A percentile compares a stretch with the other conserved stretches of the same genome.
These are phyloP conservation scores for Elsinoe arachidis DNA, from an alignment of 2,329 filamentous ascomycete genomes.

Conservation along the genomic window DNA sequence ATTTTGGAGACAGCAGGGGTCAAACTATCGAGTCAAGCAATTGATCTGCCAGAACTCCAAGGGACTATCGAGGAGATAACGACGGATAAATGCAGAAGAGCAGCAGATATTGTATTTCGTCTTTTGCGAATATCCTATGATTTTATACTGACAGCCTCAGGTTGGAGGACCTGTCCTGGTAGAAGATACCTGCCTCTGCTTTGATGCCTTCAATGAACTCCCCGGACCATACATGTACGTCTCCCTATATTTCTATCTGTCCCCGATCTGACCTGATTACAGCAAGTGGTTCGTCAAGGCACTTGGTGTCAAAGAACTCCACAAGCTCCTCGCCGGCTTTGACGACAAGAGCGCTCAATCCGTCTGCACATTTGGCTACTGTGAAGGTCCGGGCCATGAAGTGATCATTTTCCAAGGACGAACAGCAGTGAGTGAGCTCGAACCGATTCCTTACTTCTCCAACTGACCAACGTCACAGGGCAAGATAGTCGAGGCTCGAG, in stretches of 20 bases:
- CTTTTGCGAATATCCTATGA: slow-evolving; percentile 5
- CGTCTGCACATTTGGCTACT: slow-evolving; percentile 94
- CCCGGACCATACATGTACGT: slow-evolving; percentile 92
- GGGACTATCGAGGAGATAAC: slow-evolving; percentile 89
- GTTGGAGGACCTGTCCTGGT: slow-evolving; percentile 81
- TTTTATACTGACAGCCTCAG: slow-evolving; percentile 35
- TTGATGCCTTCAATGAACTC: slow-evolving; percentile 79
- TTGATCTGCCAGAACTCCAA: slow-evolving; percentile 86
- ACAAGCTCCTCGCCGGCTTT: slow-evolving; percentile 82
- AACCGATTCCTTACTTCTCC: slow-evolving; percentile 3
- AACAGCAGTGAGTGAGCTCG: slow-evolving; percentile 54
- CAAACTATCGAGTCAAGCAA: slow-evolving; percentile 60
- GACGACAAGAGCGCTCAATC: slow-evolving; percentile 86
- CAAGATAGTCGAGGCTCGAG: slow-evolving; percentile 76
- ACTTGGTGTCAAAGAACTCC: slow-evolving; percentile 75
- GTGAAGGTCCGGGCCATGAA: slow-evolving; percentile 71
- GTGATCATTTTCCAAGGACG: slow-evolving; percentile 85
- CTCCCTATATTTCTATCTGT: background rate
- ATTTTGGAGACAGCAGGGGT: slow-evolving; percentile 64
- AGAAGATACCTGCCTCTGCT: slow-evolving; percentile 92
- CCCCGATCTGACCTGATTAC: slow-evolving; percentile 7
- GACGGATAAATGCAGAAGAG: slow-evolving; percentile 72
- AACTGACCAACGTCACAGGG: slow-evolving; percentile 41
- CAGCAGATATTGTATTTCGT: slow-evolving; percentile 61
- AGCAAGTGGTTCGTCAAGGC: slow-evolving; percentile 91